phyloP scores from a whole-genome alignment of 306 rosid genomes.

The Cucurbita pepo region DNA sequence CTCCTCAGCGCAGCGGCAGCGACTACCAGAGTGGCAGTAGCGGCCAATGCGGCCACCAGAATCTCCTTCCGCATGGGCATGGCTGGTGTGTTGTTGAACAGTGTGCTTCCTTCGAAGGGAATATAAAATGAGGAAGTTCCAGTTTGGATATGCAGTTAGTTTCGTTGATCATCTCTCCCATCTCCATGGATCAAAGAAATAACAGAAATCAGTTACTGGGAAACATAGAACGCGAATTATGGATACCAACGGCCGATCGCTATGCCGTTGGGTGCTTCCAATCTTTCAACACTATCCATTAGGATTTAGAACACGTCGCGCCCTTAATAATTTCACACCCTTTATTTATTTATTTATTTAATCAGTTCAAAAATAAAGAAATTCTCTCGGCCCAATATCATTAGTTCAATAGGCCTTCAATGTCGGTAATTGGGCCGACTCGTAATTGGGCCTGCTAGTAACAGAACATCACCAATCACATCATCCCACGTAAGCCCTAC shows the following conservation, averaged over 20 bases:
- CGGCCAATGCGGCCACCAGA: conserved; percentile 17
- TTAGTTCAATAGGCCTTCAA: no score
- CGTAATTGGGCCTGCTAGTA: neutral
- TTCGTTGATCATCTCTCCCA: neutral
- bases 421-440: no score
- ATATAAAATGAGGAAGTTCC: neutral
- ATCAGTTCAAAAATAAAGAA: no score
- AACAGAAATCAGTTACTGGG: conserved; percentile 21
- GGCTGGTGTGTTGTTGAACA: neutral
- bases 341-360: no score
- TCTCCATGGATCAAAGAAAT: conserved; percentile 1
- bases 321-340: neutral
- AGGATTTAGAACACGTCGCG: neutral
- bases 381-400: no score
- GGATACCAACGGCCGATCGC: neutral
- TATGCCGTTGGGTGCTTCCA: neutral
- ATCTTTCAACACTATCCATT: neutral
- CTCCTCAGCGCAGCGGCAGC: conserved; percentile 12
- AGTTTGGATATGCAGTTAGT: neutral
- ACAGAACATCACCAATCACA: neutral
- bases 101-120: neutral
- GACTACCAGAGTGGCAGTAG: conserved; percentile 15
- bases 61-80: conserved; percentile 22
- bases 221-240: conserved; percentile 23
- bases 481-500: neutral